These are phyloP conservation scores for Nannochloropsis salina DNA, from an alignment of 108 stramenopile genomes.

Conservation along the genomic window DNA sequence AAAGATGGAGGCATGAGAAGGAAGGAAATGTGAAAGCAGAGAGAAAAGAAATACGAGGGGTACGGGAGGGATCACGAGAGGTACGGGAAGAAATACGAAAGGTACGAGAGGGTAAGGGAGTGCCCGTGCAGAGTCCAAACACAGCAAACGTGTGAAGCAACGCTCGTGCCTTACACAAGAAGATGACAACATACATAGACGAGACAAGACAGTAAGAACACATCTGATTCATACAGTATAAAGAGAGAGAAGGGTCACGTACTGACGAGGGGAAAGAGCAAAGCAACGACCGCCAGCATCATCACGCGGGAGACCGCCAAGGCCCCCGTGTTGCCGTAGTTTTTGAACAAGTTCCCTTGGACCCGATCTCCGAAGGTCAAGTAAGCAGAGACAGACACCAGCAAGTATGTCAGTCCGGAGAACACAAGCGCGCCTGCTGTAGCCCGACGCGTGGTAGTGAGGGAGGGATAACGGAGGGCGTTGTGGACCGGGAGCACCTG, in stretches of 20 bases:
- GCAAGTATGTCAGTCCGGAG: neutral
- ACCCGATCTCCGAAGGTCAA: neutral
- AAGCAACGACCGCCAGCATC: neutral
- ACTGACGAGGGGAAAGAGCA: neutral
- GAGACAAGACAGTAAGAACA: too few species aligned
- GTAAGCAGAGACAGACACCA: neutral
- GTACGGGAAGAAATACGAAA: neutral
- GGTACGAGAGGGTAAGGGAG: neutral
- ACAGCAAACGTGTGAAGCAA: too few species aligned
- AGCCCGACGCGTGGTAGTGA: neutral
- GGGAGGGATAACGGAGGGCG: neutral
- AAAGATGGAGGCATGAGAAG: neutral
- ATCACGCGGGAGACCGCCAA: neutral
- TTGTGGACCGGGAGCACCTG: neutral
- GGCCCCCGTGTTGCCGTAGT: neutral
- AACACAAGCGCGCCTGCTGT: neutral
- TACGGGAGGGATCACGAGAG: neutral
- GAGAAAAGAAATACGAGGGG: neutral
- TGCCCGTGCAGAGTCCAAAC: too few species aligned
- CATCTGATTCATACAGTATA: too few species aligned
- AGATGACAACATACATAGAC: too few species aligned
- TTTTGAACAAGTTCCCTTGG: neutral
- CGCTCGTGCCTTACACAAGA: too few species aligned
- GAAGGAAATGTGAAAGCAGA: neutral
- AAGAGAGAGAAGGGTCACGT: neutral